Conservation (phyloP, 1,139 yeast species). For the Pichia sp. region DNA sequence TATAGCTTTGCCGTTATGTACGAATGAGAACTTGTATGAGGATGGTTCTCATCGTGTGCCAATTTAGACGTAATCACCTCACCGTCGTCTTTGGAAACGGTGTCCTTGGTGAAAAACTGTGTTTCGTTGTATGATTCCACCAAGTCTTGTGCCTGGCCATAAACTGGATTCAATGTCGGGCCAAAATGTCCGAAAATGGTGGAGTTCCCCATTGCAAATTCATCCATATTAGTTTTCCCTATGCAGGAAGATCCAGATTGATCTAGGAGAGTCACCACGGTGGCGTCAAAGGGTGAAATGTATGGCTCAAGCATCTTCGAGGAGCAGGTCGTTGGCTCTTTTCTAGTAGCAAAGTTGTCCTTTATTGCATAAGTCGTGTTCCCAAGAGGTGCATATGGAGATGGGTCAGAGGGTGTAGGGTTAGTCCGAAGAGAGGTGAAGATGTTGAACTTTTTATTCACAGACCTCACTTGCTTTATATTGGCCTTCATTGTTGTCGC, state of each 20-base stretch:
- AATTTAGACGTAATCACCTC: constrained; percentile 17
- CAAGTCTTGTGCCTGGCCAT: constrained; percentile 28
- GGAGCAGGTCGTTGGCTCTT: constrained; percentile 66
- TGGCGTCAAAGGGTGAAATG: constrained; percentile 75
- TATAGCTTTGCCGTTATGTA: constrained; percentile 11
- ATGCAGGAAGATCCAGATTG: constrained; percentile 49
- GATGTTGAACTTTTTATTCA: constrained; percentile 31
- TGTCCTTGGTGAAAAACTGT: constrained; percentile 18
- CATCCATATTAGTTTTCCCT: constrained; percentile 94
- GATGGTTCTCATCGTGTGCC: background rate
- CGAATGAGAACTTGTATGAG: constrained; percentile 5
- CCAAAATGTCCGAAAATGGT: constrained; percentile 60
- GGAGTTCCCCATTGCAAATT: constrained; percentile 94
- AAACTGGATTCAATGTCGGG: constrained; percentile 63
- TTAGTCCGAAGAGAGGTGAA: constrained; percentile 32
- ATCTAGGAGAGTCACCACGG: constrained; percentile 56
- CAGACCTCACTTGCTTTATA: constrained; percentile 12
- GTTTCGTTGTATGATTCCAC: constrained; percentile 25
- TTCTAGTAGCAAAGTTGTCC: constrained; percentile 68
- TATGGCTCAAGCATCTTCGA: constrained; percentile 59
- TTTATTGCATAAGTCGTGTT: constrained; percentile 49
- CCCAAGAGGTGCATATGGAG: constrained; percentile 13
- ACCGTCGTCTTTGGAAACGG: constrained; percentile 3
- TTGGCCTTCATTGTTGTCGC: constrained; percentile 3
- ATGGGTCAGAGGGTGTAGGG: background rate